These are phyloP conservation scores for Plasmodium coatneyi DNA, from an alignment of 169 alveolate species.

Conservation along the genomic window DNA sequence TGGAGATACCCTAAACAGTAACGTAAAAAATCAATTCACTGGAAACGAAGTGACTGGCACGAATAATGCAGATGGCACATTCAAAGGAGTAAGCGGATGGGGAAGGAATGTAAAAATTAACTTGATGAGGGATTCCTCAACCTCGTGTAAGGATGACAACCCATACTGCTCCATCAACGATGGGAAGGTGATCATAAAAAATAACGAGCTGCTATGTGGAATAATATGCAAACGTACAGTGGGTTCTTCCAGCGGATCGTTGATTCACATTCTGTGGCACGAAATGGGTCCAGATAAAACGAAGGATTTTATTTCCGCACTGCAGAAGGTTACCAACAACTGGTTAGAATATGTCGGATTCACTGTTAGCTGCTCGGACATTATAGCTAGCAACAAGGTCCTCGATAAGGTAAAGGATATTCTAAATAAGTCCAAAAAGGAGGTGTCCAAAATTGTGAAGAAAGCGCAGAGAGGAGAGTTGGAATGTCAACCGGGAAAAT, in stretches of 20 bases:
- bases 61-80: constrained; percentile 68
- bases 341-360: constrained; percentile 98
- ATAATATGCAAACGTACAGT: constrained; percentile 97
- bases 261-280: constrained; percentile 98
- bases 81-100: constrained; percentile 77
- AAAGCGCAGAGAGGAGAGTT: constrained; percentile 96
- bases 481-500: constrained; percentile 99
- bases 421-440: constrained; percentile 87
- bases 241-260: constrained; percentile 98
- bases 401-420: constrained; percentile 91
- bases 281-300: constrained; percentile 98
- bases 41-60: not conserved
- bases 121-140: constrained; percentile 76
- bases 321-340: constrained; percentile 96
- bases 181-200: constrained; percentile 92
- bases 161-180: constrained; percentile 81
- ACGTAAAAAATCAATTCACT: not conserved
- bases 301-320: constrained; percentile 94
- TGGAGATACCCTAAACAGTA: constrained; percentile 15
- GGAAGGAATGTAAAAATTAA: constrained; percentile 78
- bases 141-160: constrained; percentile 76
- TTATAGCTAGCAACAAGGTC: constrained; percentile 95
- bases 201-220: constrained; percentile 97
- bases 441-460: constrained; percentile 88
- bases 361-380: constrained; percentile 99